These are phyloP conservation scores for Pseudotulostoma volvatum DNA, from an alignment of 495 filamentous ascomycete species.

Conservation along the genomic window DNA sequence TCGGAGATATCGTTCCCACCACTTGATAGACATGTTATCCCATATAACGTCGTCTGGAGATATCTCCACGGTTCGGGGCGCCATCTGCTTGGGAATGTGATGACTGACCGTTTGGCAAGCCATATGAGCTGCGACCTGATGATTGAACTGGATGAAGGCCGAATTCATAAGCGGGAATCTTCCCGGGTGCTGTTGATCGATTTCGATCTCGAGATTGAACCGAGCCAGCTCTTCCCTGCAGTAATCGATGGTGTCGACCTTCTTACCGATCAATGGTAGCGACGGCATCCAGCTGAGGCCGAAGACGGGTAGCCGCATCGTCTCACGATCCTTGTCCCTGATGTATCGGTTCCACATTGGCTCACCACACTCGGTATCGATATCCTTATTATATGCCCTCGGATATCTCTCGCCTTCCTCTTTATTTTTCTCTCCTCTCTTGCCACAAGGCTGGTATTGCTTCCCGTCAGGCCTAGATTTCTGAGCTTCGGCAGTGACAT, in stretches of 20 bases:
- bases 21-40: constrained; percentile 94
- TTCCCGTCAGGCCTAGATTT: constrained; percentile 5
- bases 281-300: constrained; percentile 68
- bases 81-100: constrained; percentile 87
- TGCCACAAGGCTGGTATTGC: constrained; percentile 12
- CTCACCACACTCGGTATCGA: constrained; percentile 48
- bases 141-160: constrained; percentile 96
- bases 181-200: constrained; percentile 75
- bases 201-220: constrained; percentile 83
- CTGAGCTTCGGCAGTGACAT: constrained; percentile 1
- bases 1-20: constrained; percentile 82
- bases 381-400: constrained; percentile 48
- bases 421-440: constrained; percentile 7
- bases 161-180: constrained; percentile 91
- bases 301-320: constrained; percentile 66
- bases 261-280: constrained; percentile 66
- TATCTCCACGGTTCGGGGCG: constrained; percentile 81
- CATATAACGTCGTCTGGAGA: constrained; percentile 88
- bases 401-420: constrained; percentile 40
- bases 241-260: constrained; percentile 89
- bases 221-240: constrained; percentile 78
- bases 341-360: constrained; percentile 74
- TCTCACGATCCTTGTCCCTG: constrained; percentile 65
- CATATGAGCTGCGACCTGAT: constrained; percentile 96
- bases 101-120: constrained; percentile 86